Conservation (phyloP, 2,329 filamentous ascomycete species). For the Colletotrichum filicis region DNA sequence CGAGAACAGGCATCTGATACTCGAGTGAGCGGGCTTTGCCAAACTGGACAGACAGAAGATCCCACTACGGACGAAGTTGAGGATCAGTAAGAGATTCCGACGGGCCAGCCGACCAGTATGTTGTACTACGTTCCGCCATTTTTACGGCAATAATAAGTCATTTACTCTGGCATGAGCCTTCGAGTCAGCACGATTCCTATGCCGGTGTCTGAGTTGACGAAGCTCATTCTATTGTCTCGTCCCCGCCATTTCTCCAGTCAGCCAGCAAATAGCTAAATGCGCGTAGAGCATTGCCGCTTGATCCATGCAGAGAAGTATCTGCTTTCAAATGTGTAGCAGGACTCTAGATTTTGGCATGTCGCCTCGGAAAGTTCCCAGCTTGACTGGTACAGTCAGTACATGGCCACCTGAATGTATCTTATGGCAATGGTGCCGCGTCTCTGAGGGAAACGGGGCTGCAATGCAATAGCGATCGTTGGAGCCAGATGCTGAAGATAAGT, state of each 20-base stretch:
- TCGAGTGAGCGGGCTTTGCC: neutral
- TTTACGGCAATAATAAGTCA: neutral
- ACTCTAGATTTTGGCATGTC: neutral
- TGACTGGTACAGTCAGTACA: neutral
- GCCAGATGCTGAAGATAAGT: no score
- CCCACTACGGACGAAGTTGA: neutral
- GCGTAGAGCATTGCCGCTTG: neutral
- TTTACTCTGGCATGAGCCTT: neutral
- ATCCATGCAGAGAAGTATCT: neutral
- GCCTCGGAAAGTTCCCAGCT: neutral
- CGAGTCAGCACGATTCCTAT: neutral
- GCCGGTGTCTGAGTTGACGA: neutral
- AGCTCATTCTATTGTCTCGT: neutral
- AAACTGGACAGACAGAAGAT: neutral
- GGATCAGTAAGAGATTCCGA: neutral
- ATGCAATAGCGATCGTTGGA: no score
- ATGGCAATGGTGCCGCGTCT: no score
- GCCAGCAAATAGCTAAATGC: no score
- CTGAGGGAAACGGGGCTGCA: no score
- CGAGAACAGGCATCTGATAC: neutral
- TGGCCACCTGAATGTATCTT: neutral
- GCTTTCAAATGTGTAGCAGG: conserved; percentile 4
- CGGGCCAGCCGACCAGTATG: neutral
- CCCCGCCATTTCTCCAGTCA: no score
- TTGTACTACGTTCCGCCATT: neutral